Evolutionary conservation across 345 rosid genomes (phyloP).

Genomic region (Gossypium longicalyx): DNA sequence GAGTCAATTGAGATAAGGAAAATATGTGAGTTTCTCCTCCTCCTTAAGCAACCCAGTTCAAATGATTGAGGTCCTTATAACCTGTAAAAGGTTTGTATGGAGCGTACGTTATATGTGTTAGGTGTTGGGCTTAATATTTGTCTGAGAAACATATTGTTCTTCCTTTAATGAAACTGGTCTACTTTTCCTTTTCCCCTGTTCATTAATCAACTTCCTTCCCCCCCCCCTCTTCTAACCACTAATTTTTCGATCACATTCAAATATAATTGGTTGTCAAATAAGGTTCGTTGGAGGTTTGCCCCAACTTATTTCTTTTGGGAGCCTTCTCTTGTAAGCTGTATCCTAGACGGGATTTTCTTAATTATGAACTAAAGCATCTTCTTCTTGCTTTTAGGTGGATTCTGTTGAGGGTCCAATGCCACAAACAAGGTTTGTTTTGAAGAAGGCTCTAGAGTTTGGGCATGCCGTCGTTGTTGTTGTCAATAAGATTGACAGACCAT

Average conservation of each 20-base stretch:
- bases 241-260: neutral
- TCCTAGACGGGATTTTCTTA: neutral
- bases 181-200: neutral
- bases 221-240: neutral
- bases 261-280: neutral
- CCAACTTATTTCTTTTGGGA: neutral
- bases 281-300: neutral
- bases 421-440: conserved; percentile 89
- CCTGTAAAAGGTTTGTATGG: neutral
- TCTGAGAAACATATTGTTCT: conserved; percentile 3
- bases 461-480: conserved; percentile 95
- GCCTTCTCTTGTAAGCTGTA: neutral
- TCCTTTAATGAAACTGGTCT: neutral
- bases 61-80: neutral
- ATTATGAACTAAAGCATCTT: neutral
- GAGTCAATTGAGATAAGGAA: neutral
- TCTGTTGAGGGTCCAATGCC: conserved; percentile 99
- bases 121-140: conserved; percentile 2
- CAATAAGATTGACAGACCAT: conserved; percentile 91
- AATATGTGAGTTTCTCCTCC: neutral
- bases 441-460: conserved; percentile 97
- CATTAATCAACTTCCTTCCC: neutral
- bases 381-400: conserved; percentile 58
- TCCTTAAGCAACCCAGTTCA: neutral
- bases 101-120: neutral